Percentiles rank a stretch among this genome's conserved stretches.
phyloP scores from a whole-genome alignment of 2,329 filamentous ascomycete genomes.

The Stagonosporopsis chrysanthemi region DNA sequence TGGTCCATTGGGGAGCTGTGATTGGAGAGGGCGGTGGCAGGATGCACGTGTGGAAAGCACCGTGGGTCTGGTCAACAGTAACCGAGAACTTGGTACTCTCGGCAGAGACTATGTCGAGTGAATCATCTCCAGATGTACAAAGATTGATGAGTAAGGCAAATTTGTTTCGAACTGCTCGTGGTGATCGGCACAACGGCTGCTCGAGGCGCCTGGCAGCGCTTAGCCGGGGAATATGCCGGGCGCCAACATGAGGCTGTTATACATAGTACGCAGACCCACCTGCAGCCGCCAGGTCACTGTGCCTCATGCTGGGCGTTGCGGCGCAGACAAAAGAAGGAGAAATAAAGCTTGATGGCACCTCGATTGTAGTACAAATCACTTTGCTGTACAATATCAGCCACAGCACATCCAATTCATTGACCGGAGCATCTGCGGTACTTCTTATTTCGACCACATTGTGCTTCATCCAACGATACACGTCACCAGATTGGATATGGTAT shows the following conservation, averaged over 20 bases:
- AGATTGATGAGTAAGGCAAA: conserved; percentile 10
- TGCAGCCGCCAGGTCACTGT: conserved; percentile 24
- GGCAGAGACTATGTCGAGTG: too few relatives aligned
- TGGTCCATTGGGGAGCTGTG: neutral
- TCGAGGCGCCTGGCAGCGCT: conserved; percentile 9
- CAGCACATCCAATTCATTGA: neutral
- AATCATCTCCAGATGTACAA: too few relatives aligned
- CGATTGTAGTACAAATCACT: neutral
- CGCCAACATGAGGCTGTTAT: conserved; percentile 22
- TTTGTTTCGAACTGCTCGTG: conserved; percentile 22
- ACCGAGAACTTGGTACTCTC: neutral
- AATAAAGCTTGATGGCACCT: neutral
- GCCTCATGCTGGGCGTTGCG: conserved; percentile 17
- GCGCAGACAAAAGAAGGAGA: neutral
- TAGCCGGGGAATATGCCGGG: conserved; percentile 1
- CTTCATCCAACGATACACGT: too few relatives aligned
- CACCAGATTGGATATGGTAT: neutral
- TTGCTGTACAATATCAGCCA: neutral
- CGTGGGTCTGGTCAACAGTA: neutral
- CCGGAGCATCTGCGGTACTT: neutral
- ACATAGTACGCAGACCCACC: conserved; percentile 12
- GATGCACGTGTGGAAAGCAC: neutral
- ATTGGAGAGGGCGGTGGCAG: conserved; percentile 22
- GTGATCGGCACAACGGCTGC: neutral
- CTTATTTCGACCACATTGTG: too few relatives aligned